Conservation (phyloP, 148 eudicot species). For the Silene uniflora region DNA sequence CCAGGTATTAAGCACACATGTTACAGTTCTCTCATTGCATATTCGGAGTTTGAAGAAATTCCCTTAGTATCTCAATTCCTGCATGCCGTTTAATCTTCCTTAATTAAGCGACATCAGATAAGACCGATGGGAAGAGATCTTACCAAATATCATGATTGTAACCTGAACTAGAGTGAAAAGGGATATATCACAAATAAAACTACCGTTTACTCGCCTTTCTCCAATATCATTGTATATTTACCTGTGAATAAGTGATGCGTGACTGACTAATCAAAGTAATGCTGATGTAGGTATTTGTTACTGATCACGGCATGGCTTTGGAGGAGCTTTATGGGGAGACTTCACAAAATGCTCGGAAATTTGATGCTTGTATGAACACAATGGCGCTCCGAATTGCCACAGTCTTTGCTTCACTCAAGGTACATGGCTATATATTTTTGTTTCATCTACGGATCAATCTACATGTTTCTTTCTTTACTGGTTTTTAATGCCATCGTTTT, state of each 20-base stretch:
- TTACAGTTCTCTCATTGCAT: background rate
- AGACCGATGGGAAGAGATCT: too few species aligned
- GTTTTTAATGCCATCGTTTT: background rate
- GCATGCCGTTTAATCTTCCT: too few species aligned
- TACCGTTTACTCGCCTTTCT: too few species aligned
- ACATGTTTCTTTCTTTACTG: background rate
- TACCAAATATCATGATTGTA: too few species aligned
- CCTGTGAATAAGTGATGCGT: background rate
- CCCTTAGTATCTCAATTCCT: background rate
- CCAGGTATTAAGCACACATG: conserved; percentile 53
- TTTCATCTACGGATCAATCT: background rate
- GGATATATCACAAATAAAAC: too few species aligned
- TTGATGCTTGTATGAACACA: conserved; percentile 59
- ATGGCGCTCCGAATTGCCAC: conserved; percentile 86
- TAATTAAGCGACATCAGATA: too few species aligned
- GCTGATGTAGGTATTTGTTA: conserved; percentile 53
- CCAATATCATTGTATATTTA: background rate
- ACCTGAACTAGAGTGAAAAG: too few species aligned
- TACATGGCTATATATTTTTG: conserved; percentile 41
- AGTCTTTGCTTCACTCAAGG: conserved; percentile 97
- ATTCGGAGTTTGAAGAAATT: background rate
- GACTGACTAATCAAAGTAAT: conserved; percentile 16
- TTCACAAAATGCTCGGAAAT: conserved; percentile 62
- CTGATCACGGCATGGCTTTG: conserved; percentile 83
- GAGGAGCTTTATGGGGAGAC: conserved; percentile 66